phyloP scores from a whole-genome alignment of 495 filamentous ascomycete genomes.

The Neurospora intermedia region DNA sequence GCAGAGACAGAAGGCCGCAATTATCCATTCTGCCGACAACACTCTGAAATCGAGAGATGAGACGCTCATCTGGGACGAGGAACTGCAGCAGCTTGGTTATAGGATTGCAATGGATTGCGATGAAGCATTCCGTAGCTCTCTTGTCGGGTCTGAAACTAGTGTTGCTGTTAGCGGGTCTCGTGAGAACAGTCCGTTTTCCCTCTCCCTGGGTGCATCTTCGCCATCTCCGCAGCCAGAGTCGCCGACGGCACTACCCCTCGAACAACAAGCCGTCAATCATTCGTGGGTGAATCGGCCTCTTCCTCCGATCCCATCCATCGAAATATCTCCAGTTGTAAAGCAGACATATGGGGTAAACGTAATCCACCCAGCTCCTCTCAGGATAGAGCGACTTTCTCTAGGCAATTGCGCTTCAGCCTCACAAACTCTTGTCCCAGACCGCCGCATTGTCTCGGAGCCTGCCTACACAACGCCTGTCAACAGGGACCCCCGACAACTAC shows the following conservation, averaged over 20 bases:
- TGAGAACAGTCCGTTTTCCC: constrained; percentile 17
- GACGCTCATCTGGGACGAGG: constrained; percentile 32
- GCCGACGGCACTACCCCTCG: not conserved
- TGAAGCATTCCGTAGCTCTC: constrained; percentile 73
- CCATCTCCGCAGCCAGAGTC: not conserved
- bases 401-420: not conserved
- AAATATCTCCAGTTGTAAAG: constrained; percentile 5
- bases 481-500: constrained; percentile 31
- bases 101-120: constrained; percentile 43
- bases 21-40: not conserved
- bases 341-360: constrained; percentile 12
- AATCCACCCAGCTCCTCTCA: constrained; percentile 1
- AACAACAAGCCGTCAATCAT: not conserved
- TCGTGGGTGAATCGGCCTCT: constrained; percentile 35
- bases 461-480: constrained; percentile 25
- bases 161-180: constrained; percentile 8
- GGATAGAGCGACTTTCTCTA: constrained; percentile 6
- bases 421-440: constrained; percentile 8
- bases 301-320: constrained; percentile 37
- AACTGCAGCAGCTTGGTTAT: constrained; percentile 37
- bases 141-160: constrained; percentile 34
- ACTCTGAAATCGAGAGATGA: constrained; percentile 9
- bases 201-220: constrained; percentile 12
- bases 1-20: not conserved
- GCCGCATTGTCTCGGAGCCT: constrained; percentile 44